These are phyloP conservation scores for Vicia sativa DNA, from an alignment of 306 rosid genomes.

Conservation along the genomic window DNA sequence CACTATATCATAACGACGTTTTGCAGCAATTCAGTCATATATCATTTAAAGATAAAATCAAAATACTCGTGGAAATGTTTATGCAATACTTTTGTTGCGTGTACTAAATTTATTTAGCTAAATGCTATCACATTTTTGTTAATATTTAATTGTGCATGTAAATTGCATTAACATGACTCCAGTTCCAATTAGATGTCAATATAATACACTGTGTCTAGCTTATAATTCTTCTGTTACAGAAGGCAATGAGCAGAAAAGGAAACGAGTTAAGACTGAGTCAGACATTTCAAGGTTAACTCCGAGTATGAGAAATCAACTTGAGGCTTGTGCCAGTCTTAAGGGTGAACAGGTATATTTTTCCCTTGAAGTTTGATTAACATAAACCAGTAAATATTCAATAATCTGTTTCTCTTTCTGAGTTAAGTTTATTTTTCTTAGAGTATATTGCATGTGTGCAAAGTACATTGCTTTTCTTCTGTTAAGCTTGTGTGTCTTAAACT, in stretches of 20 bases:
- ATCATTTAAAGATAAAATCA: conserved; percentile 13
- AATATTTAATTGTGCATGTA: background rate
- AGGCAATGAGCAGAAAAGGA: conserved; percentile 86
- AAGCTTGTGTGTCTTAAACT: conserved; percentile 15
- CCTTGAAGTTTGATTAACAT: conserved; percentile 17
- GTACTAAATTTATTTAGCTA: conserved; percentile 3
- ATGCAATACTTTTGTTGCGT: conserved; percentile 20
- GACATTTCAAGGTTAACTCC: conserved; percentile 75
- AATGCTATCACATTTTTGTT: background rate
- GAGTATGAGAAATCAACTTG: conserved; percentile 68
- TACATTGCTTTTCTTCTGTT: conserved; percentile 30
- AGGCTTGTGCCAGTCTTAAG: conserved; percentile 73
- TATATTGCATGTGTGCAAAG: background rate
- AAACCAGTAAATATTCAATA: background rate
- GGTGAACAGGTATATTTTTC: conserved; percentile 78
- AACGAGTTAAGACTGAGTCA: conserved; percentile 79
- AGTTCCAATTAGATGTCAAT: conserved; percentile 32
- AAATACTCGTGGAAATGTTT: conserved; percentile 19
- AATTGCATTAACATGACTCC: conserved; percentile 17
- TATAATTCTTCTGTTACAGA: conserved; percentile 59
- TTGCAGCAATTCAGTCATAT: conserved; percentile 32
- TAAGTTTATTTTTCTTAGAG: background rate
- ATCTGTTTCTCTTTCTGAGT: conserved; percentile 4
- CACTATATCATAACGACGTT: background rate
- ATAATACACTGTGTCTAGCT: conserved; percentile 35